Percentiles rank a stretch among this genome's conserved stretches.
These are phyloP conservation scores for Alisma plantagoaquatica DNA, from an alignment of 106 monocot genomes.

Conservation along the genomic window DNA sequence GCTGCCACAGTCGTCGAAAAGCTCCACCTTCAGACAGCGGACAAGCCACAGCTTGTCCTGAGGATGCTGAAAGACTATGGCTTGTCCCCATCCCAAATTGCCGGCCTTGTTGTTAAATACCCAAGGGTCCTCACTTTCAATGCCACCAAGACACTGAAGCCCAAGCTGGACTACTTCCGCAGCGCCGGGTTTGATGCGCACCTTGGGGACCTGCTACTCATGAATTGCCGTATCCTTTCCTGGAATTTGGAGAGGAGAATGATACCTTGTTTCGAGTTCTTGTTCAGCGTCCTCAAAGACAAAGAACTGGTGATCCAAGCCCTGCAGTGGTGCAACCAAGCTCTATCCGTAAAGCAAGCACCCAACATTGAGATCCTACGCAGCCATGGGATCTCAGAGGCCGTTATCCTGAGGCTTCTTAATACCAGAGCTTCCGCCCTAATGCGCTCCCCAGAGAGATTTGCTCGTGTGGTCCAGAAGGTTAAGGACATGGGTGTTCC, in stretches of 20 bases:
- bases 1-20: not conserved
- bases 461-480: not conserved
- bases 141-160: not conserved
- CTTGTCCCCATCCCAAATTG: not conserved
- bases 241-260: not conserved
- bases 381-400: not conserved
- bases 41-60: not conserved
- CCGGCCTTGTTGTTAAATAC: not conserved
- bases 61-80: constrained; percentile 4
- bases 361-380: not conserved
- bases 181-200: not conserved
- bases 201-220: not conserved
- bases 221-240: not conserved
- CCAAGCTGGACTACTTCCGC: constrained; percentile 7
- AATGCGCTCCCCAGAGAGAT: not conserved
- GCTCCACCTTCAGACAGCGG: not conserved
- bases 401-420: not conserved
- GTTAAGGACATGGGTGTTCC: not conserved
- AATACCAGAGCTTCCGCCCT: not conserved
- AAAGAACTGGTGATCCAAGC: not conserved
- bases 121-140: not conserved
- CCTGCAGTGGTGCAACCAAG: not conserved
- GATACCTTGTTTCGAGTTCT: not conserved
- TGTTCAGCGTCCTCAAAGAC: not conserved
- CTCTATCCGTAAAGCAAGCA: too few species aligned